Percentiles rank a stretch among this genome's conserved stretches.
phyloP scores from a whole-genome alignment of 441 rosid species.

The Gossypium trilobum region DNA sequence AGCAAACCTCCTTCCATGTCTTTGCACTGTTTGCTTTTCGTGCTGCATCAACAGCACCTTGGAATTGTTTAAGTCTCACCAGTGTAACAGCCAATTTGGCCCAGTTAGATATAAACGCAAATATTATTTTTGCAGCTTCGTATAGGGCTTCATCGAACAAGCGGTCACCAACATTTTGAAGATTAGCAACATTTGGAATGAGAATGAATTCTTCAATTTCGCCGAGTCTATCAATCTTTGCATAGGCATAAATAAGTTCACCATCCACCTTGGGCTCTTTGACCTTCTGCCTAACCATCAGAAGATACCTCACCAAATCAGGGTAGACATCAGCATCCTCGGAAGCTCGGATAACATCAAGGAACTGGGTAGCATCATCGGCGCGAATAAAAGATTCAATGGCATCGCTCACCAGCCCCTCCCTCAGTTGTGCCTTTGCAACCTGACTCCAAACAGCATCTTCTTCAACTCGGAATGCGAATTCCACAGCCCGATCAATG shows the following conservation, averaged over 20 bases:
- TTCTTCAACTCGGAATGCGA: slow-evolving; percentile 96
- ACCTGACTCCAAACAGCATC: slow-evolving; percentile 98
- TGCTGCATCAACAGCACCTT: slow-evolving; percentile 99
- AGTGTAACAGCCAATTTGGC: slow-evolving; percentile 93
- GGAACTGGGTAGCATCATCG: slow-evolving; percentile 86
- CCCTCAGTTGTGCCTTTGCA: slow-evolving; percentile 91
- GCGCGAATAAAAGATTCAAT: slow-evolving; percentile 96
- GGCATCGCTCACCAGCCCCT: slow-evolving; percentile 91
- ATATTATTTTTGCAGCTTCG: slow-evolving; percentile 95
- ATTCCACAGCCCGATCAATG: slow-evolving; percentile 96
- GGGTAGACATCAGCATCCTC: slow-evolving; percentile 84
- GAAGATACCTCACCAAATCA: slow-evolving; percentile 88
- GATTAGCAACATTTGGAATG: slow-evolving; percentile 97
- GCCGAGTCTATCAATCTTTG: slow-evolving; percentile 85
- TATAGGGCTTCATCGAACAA: slow-evolving; percentile 76
- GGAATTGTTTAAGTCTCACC: slow-evolving; percentile 87
- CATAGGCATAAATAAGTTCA: slow-evolving; percentile 97
- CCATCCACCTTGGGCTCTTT: slow-evolving; percentile 98
- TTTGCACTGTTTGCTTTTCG: slow-evolving; percentile 97
- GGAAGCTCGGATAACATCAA: slow-evolving; percentile 78
- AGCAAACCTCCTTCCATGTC: slow-evolving; percentile 99
- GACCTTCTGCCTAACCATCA: slow-evolving; percentile 94
- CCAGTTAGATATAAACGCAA: slow-evolving; percentile 95
- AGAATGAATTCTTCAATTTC: slow-evolving; percentile 96
- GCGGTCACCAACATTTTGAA: slow-evolving; percentile 94